Evolutionary conservation across 2,329 filamentous ascomycete species (phyloP), one percentile per base, ranked within the genome.

Genomic region (Neocatenulostroma microsporum): DNA sequence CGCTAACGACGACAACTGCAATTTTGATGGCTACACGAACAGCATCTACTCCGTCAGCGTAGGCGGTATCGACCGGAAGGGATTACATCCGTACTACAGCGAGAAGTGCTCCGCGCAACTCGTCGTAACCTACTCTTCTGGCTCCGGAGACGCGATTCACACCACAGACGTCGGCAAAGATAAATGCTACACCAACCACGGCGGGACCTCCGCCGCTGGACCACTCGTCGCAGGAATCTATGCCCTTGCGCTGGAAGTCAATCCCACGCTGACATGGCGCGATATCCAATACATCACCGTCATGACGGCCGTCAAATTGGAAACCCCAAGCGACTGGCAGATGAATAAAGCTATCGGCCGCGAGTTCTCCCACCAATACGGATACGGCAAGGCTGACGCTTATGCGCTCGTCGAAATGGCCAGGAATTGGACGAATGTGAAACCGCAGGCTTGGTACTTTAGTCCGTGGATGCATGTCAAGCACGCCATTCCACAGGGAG

Each of bases 11-110:
- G 91, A 98, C 61, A 96, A 98, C 63, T 98, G 91, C 73, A 98
- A 98, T 61, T 98, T 98, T 59, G 91, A 98, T 57, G 91, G 91
- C 25, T 98, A 98, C 64, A 98, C 91, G 41, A 98, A 98, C 68
- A 95, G 88, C 58, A 98, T 98, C 52, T 98, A 96, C 71, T 95
- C 87, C 60, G 91, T 98, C 51, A 94, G 88, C 0, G 87, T 98
- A 13, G 91, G 91, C 24, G 89, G 89, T 21, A 82, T 98, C 44
- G 88, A 95, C 58, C 74, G 85, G 41, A 78, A 82, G 48, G 88
- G 89, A 25, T 63, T 75, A n/a, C 89, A 96, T 56, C 88, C 91
- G 0, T 91, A 89, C 60, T 98, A 98, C 62, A 95, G 89, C 0
- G 91, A 98, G 62, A 82, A 85, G 45, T 98, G 91, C 66, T 95